These are phyloP conservation scores for Phytophthora crassamura DNA, from an alignment of 352 stramenopile genomes.

Conservation along the genomic window DNA sequence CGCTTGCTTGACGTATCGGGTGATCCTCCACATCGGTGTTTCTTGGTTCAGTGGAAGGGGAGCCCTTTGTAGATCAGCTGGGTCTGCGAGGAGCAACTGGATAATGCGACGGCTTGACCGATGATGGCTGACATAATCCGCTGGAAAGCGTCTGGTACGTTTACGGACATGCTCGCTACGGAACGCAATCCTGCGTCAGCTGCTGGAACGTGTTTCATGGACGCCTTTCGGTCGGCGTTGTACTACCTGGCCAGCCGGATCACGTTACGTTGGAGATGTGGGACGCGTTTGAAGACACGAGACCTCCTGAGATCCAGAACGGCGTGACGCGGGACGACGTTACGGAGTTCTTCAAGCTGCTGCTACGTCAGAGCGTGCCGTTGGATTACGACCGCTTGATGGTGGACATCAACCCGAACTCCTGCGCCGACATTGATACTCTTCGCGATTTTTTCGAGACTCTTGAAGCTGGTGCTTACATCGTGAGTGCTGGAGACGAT, in stretches of 20 bases:
- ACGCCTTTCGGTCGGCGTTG: not conserved
- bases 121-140: not conserved
- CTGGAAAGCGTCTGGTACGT: not conserved
- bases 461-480: too few species aligned
- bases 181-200: not conserved
- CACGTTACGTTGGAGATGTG: too few species aligned
- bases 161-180: not conserved
- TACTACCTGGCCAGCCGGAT: constrained; percentile 5
- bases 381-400: too few species aligned
- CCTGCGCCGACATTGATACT: too few species aligned
- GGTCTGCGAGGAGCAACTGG: constrained; percentile 10
- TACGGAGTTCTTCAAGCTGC: too few species aligned
- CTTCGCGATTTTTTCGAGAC: too few species aligned
- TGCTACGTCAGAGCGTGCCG: too few species aligned
- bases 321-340: too few species aligned
- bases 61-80: constrained; percentile 3
- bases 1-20: not conserved
- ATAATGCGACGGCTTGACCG: not conserved
- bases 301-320: too few species aligned
- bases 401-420: too few species aligned
- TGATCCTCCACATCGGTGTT: not conserved
- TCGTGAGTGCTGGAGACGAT: too few species aligned
- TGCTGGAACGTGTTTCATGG: constrained; percentile 19
- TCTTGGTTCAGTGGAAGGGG: constrained; percentile 9
- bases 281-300: too few species aligned